These are phyloP conservation scores for Acorus calamus DNA, from an alignment of 106 monocot genomes.

Conservation along the genomic window DNA sequence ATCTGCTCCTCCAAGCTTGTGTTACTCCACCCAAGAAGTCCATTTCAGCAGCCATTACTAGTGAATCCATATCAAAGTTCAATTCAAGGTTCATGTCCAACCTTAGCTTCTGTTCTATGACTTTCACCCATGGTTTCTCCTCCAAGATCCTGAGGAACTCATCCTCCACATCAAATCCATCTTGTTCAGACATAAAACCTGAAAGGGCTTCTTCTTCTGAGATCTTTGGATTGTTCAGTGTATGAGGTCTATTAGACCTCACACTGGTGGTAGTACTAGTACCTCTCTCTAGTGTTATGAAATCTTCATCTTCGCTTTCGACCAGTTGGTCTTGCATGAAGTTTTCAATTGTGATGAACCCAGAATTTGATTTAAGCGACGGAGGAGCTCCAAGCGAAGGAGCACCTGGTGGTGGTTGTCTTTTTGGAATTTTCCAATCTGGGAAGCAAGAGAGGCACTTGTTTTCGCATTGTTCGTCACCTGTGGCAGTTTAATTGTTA, in stretches of 20 bases:
- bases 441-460: constrained; percentile 35
- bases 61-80: constrained; percentile 19
- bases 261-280: neutral
- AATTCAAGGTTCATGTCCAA: constrained; percentile 15
- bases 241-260: no score
- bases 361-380: constrained; percentile 18
- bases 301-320: constrained; percentile 18
- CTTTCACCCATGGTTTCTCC: constrained; percentile 17
- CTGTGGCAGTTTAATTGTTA: neutral
- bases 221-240: no score
- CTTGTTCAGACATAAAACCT: constrained; percentile 11
- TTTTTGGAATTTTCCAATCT: constrained; percentile 10
- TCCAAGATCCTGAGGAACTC: constrained; percentile 44
- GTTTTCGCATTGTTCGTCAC: constrained; percentile 6
- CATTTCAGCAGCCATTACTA: constrained; percentile 36
- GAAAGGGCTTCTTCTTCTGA: constrained; percentile 2
- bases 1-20: constrained; percentile 23
- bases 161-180: constrained; percentile 29
- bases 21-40: constrained; percentile 31
- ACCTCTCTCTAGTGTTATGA: constrained; percentile 41
- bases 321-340: neutral
- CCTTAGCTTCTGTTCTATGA: constrained; percentile 8
- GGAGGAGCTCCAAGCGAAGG: constrained; percentile 8
- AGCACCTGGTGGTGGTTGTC: neutral
- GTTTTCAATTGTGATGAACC: constrained; percentile 48